Percentiles rank a stretch among this genome's conserved stretches.
Evolutionary conservation across 495 filamentous ascomycete species (phyloP).

Genomic region (Penicillium lividum): DNA sequence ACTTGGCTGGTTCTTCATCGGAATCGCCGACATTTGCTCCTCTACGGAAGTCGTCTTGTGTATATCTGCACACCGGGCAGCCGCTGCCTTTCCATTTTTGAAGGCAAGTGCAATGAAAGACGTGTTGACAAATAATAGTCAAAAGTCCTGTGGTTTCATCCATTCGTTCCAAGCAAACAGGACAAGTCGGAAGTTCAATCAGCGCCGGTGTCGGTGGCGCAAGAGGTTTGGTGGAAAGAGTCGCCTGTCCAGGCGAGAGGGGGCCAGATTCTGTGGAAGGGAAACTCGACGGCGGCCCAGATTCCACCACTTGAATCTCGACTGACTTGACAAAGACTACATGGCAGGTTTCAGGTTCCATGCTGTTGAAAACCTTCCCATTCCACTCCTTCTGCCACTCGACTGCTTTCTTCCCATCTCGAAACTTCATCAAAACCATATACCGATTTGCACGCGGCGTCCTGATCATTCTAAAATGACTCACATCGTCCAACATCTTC

Average conservation of each 20-base stretch:
- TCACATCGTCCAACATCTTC: slow-evolving; percentile 82
- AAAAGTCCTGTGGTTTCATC: slow-evolving; percentile 93
- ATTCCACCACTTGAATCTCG: slow-evolving; percentile 52
- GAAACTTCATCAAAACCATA: slow-evolving; percentile 97
- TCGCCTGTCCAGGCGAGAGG: slow-evolving; percentile 40
- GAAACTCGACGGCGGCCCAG: slow-evolving; percentile 20
- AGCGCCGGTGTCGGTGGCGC: slow-evolving; percentile 89
- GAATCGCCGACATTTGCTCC: slow-evolving; percentile 27
- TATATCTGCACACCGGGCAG: slow-evolving; percentile 93
- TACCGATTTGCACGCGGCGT: slow-evolving; percentile 88
- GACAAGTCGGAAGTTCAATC: slow-evolving; percentile 91
- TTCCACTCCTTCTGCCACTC: slow-evolving; percentile 87
- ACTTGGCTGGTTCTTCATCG: slow-evolving; percentile 53
- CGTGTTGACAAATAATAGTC: slow-evolving; percentile 96
- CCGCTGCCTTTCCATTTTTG: slow-evolving; percentile 94
- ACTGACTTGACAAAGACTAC: slow-evolving; percentile 95
- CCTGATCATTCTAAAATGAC: slow-evolving; percentile 93
- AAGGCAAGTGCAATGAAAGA: slow-evolving; percentile 96
- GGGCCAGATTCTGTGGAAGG: slow-evolving; percentile 33
- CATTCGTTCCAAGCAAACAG: slow-evolving; percentile 97
- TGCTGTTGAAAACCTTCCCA: slow-evolving; percentile 90
- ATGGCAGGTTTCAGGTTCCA: slow-evolving; percentile 97
- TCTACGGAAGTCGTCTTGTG: slow-evolving; percentile 56
- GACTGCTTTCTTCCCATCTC: slow-evolving; percentile 68
- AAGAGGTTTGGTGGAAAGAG: slow-evolving; percentile 73